Evolutionary conservation across 1,284 basidiomycete species (phyloP), one percentile per base, ranked within the genome.

Genomic region (Mycena sp.): DNA sequence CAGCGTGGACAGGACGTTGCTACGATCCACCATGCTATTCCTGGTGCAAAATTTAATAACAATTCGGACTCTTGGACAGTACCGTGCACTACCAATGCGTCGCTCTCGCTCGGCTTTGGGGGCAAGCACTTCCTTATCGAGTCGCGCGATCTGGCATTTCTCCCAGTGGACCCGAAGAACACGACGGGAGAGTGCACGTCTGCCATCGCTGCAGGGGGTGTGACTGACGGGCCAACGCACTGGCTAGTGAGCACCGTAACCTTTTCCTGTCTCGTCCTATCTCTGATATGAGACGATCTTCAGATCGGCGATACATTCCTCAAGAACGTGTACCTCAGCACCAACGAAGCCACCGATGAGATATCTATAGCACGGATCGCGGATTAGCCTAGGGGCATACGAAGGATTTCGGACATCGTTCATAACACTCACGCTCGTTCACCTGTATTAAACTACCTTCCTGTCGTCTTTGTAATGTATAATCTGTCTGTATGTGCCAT

Each of bases 311-410:
- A 85, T 68, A 83, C 84, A 35, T 87, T 87, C 77, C 74, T 88
- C 64, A 88, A 88, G 79, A 88, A 88, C 72, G 85, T 84, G 10
- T 87, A 87, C 70, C 85, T 89, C 74, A 88, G 87, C 41, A 88
- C 86, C 29, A 81, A 91, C 72, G 83, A 85, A 32, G 78, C 76
- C 43, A 82, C 79, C 55, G 85, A 91, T 74, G 72, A 77, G 58
- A 84, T 92, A 62, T 84, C 83, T 45, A 79, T 92, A 41, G 89
- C 88, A 6, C 43, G 54, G 25, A 38, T 61, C n/a, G n/a, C n/a
- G 25, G 38, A 12, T 19, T 59, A 61, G 54, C 21, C n/a, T 7
- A 23, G 46, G 23, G 25, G 37, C 14, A 21, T 23, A 40, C 37
- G 32, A 32, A 35, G 4, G 12, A 40, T 30, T 28, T 26, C 25